phyloP scores from a whole-genome alignment of 495 filamentous ascomycete genomes.

The Penicillium silybi region DNA sequence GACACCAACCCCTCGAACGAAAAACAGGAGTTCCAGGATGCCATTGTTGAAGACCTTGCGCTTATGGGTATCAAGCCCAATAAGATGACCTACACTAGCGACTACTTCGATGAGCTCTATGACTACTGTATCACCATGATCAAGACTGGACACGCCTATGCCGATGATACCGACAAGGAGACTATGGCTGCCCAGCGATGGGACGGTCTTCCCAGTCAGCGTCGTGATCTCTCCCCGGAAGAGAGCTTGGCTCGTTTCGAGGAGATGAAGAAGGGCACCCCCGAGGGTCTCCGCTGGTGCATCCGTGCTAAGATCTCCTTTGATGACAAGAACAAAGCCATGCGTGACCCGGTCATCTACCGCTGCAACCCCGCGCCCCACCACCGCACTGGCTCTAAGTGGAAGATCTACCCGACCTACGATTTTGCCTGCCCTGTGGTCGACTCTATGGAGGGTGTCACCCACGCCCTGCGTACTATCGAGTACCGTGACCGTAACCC shows the following conservation, averaged over 20 bases:
- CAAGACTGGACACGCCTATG: slow-evolving; percentile 80
- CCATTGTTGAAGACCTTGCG: slow-evolving; percentile 80
- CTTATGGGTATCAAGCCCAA: slow-evolving; percentile 86
- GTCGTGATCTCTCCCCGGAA: slow-evolving; percentile 72
- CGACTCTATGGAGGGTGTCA: slow-evolving; percentile 87
- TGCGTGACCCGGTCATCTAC: slow-evolving; percentile 94
- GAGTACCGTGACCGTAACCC: slow-evolving; percentile 97
- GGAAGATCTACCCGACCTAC: slow-evolving; percentile 97
- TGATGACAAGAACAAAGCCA: slow-evolving; percentile 78
- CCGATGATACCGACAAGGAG: slow-evolving; percentile 84
- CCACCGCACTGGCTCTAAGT: slow-evolving; percentile 82
- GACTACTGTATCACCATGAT: slow-evolving; percentile 73
- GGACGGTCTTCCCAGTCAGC: slow-evolving; percentile 68
- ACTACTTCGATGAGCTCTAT: slow-evolving; percentile 88
- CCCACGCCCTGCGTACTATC: slow-evolving; percentile 90
- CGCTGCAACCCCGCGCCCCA: slow-evolving; percentile 75
- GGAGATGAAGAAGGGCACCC: slow-evolving; percentile 79
- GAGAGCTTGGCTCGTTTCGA: slow-evolving; percentile 78
- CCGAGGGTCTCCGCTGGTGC: slow-evolving; percentile 74
- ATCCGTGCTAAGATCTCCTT: slow-evolving; percentile 86
- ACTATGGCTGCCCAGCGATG: slow-evolving; percentile 78
- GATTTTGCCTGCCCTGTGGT: slow-evolving; percentile 92
- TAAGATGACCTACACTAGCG: slow-evolving; percentile 71
- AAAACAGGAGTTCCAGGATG: slow-evolving; percentile 86
- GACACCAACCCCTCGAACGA: slow-evolving; percentile 94